A percentile compares a stretch with the other conserved stretches of the same genome.
phyloP scores from a whole-genome alignment of 2,329 filamentous ascomycete genomes.

The Hypocrella siamensis region DNA sequence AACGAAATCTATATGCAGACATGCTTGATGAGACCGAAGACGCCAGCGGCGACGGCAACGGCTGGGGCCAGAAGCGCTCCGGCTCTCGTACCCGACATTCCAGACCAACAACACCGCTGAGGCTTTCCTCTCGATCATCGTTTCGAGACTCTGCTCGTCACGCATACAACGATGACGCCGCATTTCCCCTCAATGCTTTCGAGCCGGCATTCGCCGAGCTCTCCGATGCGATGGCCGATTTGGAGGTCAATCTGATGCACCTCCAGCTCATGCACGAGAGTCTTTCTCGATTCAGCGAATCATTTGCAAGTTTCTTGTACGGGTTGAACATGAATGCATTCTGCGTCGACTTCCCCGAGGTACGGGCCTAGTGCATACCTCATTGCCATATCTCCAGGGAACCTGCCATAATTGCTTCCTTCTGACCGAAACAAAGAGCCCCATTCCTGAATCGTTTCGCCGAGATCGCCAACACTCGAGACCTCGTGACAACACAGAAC shows the following conservation, averaged over 20 bases:
- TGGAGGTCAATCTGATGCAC: conserved; percentile 96
- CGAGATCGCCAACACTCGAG: conserved; percentile 44
- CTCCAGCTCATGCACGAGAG: conserved; percentile 96
- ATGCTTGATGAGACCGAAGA: no score
- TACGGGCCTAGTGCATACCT: conserved; percentile 16
- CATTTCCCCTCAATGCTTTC: conserved; percentile 63
- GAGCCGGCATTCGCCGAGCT: conserved; percentile 89
- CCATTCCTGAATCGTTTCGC: conserved; percentile 69
- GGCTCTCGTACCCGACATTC: conserved; percentile 49
- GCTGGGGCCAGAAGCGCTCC: conserved; percentile 24
- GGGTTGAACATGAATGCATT: conserved; percentile 98
- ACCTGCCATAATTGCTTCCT: background rate
- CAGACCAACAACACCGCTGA: conserved; percentile 80
- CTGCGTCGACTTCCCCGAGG: conserved; percentile 94
- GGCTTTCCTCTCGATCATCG: conserved; percentile 77
- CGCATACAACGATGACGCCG: conserved; percentile 31
- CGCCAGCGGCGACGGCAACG: conserved; percentile 8
- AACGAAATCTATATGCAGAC: no score
- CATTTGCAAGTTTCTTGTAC: conserved; percentile 88
- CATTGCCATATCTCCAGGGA: background rate
- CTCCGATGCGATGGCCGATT: conserved; percentile 82
- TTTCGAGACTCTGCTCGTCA: conserved; percentile 60
- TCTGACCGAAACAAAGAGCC: conserved; percentile 38
- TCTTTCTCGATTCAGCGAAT: conserved; percentile 82
- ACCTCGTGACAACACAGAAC: conserved; percentile 14